Percentiles rank a stretch among this genome's conserved stretches.
Evolutionary conservation across 768 basidiomycete genomes (phyloP).

Genomic region (Lentinus brumalis): DNA sequence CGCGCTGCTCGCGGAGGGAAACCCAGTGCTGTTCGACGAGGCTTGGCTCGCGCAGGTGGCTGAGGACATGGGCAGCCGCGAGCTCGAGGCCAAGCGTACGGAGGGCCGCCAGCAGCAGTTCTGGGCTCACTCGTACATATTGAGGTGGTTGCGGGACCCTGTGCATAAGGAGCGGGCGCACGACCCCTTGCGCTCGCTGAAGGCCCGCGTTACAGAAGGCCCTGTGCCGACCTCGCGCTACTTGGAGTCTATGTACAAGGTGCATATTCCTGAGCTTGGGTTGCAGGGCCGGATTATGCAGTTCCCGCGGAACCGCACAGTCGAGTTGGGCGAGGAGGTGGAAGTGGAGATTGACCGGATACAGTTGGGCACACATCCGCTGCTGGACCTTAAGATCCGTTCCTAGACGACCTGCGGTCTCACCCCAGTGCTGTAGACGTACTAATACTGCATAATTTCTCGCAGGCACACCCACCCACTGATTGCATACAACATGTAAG

Average conservation of each 20-base stretch:
- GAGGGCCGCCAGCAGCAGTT: slow-evolving; percentile 35
- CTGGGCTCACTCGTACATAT: slow-evolving; percentile 45
- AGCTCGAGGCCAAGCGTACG: slow-evolving; percentile 35
- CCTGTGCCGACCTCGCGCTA: not conserved
- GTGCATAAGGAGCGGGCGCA: slow-evolving; percentile 20
- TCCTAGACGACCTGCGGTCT: not conserved
- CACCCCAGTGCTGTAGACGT: not conserved
- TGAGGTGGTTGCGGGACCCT: slow-evolving; percentile 37
- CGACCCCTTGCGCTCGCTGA: slow-evolving; percentile 33
- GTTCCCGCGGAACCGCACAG: not conserved
- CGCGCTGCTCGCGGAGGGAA: slow-evolving; percentile 48
- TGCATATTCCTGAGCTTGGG: slow-evolving; percentile 13
- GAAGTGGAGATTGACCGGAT: slow-evolving; percentile 2
- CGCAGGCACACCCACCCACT: not conserved
- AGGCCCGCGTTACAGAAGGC: slow-evolving; percentile 9
- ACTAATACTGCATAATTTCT: not conserved
- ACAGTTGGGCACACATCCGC: slow-evolving; percentile 8
- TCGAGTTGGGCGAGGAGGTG: slow-evolving; percentile 2
- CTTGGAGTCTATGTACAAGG: not conserved
- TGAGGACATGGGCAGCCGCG: slow-evolving; percentile 38
- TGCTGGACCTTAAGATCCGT: not conserved
- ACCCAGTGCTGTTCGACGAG: slow-evolving; percentile 45
- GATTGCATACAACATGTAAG: too few species aligned
- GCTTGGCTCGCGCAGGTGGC: slow-evolving; percentile 48
- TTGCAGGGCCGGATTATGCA: slow-evolving; percentile 4